Base-by-base conservation (phyloP, 345 rosid species). In the Ailanthus altissimus region DNA sequence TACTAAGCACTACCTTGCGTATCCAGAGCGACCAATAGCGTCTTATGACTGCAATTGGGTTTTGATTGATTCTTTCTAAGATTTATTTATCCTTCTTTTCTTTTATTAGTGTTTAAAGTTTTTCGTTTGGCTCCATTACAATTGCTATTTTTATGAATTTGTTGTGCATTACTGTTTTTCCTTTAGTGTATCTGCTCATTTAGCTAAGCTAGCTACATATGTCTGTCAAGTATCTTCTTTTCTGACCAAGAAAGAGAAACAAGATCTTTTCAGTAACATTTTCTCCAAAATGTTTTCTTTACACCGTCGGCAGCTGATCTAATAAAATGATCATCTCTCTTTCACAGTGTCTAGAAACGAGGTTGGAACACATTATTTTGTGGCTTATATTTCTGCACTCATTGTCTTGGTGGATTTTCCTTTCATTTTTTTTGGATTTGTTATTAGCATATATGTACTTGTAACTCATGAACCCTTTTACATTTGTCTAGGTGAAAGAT, bases 401-500 rank as follows among this genome's bases (percentile, higher is more conserved):
- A 46, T 25, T 59, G 25, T 20, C 36, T 74, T 32, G 36, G 56
- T 7, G 26, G 8, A 38, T 21, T 26, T 32, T 32, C 3, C 3
- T 6, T 32, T 32, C 3, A 1, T 6, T 25, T 50, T 50, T 36
- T 49, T 16, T 28, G 43, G 57, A 69, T 50, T 64, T 69, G 9
- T 28, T 32, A 18, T 69, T 15, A 69, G 45, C 51, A 49, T 28
- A 23, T 21, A 7, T 8, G 36, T 56, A 13, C 26, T 23, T 38
- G n/a, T 11, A 20, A 6, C 13, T 40, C 50, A 40, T 40, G n/a
- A 46, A 11, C 51, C 45, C 46, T 11, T 76, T 70, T 42, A 21
- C 18, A 79, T 42, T 60, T 72, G 47, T 64, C 68, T 65, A 94
- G 99, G 86, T 97, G 72, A 97, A 97, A 83, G 99, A 97, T 81